Evolutionary conservation across 2,329 filamentous ascomycete genomes (phyloP), one percentile per base, ranked within the genome.

Genomic region (Ophioceras dolichostomum): DNA sequence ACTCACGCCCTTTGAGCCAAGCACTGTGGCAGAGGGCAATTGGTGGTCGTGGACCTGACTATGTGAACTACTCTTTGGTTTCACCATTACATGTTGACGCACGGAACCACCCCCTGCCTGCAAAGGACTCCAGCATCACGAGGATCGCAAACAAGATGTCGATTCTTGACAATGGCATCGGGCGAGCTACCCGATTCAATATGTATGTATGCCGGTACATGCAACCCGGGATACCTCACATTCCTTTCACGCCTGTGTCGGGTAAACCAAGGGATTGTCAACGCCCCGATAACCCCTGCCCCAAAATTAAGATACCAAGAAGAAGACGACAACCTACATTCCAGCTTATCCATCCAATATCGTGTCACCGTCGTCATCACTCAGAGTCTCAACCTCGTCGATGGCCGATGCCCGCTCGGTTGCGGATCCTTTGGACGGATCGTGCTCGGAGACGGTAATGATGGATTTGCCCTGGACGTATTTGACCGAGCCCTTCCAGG

Each of bases 311-410:
- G 22, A 28, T 17, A 19, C 34, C 24, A 36, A 21, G 24, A 28
- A 28, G 13, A 30, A 20, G 14, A 3, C 17, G 29, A 12, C n/a
- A 21, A 14, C 28, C 17, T 29, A 30, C n/a, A 16, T 13, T 20
- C 12, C n/a, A n/a, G n/a, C 22, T 30, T 32, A 37, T 10, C 27
- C 35, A 37, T 47, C 49, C 41, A 58, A 47, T 30, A 59, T 46
- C 19, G 60, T 64, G 45, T 68, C 65, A 12, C 53, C 55, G 36
- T 67, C 62, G 33, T 78, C 75, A 49, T 91, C 85, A 52, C 93
- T 91, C 51, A 95, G 70, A 3, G 76, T 79, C 55, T 95, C 84
- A 4, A 98, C 89, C 51, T 94, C 87, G 45, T 94, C 86, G 38
- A 96, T 75, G 0, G 86, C 86, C 26, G 73, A 77, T 24, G 76